A percentile compares a stretch with the other conserved stretches of the same genome.
phyloP scores from a whole-genome alignment of 139 green algal genomes.

The Chlorella vulgaris region DNA sequence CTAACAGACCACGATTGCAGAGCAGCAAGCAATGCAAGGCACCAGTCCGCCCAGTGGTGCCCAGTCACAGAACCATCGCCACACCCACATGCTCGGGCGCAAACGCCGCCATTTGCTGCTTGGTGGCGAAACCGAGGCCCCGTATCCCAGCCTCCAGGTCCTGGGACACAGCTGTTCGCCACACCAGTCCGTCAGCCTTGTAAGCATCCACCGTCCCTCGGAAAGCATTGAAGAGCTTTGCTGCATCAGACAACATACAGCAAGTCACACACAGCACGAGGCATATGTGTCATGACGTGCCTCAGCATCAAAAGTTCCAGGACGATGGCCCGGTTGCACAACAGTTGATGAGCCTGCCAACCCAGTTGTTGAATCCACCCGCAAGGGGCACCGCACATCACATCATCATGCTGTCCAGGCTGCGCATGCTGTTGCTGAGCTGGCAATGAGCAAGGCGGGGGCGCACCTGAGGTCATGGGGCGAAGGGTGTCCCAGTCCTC shows the following conservation, averaged over 20 bases:
- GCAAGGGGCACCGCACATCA: too few relatives aligned
- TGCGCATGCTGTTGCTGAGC: too few relatives aligned
- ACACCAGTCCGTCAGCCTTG: conserved; percentile 6
- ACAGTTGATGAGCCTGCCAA: too few relatives aligned
- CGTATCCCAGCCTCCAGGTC: conserved; percentile 2
- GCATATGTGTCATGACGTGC: too few relatives aligned
- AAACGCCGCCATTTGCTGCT: conserved; percentile 6
- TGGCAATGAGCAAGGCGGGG: background rate
- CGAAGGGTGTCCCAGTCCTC: conserved; percentile 31
- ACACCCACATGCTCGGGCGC: conserved; percentile 1
- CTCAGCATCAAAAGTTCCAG: too few relatives aligned
- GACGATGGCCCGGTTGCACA: too few relatives aligned
- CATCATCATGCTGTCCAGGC: too few relatives aligned
- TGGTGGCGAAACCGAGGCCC: conserved; percentile 8
- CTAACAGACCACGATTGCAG: too few relatives aligned
- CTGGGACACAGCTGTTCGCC: conserved; percentile 9
- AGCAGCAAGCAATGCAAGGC: too few relatives aligned
- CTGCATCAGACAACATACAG: background rate
- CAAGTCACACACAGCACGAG: background rate
- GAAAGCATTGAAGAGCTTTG: conserved; percentile 19
- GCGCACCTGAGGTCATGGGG: conserved; percentile 27
- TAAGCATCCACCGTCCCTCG: conserved; percentile 18
- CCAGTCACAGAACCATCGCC: background rate
- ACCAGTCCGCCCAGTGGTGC: background rate
- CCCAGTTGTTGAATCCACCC: too few relatives aligned